Conservation (phyloP, 371 early-diverging fungal species). For the Mucor sp. region DNA sequence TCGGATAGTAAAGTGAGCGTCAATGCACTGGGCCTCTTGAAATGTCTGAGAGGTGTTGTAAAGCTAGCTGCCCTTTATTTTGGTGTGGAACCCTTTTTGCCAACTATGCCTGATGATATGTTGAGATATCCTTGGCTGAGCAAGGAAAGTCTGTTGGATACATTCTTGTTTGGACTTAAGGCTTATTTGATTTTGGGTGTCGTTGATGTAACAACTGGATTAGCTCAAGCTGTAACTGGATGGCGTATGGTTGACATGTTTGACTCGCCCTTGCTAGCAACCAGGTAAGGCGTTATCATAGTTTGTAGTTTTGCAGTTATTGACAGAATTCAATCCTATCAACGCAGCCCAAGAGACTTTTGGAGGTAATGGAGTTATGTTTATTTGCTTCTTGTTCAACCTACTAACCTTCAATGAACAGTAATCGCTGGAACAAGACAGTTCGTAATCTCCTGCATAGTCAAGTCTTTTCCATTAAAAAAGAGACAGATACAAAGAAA, state of each 20-base stretch:
- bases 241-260: conserved; percentile 27
- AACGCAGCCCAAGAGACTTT: conserved; percentile 39
- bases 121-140: conserved; percentile 17
- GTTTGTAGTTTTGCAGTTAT: neutral
- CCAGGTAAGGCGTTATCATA: conserved; percentile 8
- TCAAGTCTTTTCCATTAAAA: conserved; percentile 14
- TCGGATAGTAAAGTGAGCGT: neutral
- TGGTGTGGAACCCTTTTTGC: conserved; percentile 23
- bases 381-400: neutral
- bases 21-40: conserved; percentile 13
- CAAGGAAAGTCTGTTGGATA: conserved; percentile 9
- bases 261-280: conserved; percentile 22
- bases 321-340: no score
- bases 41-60: conserved; percentile 18
- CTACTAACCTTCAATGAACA: neutral
- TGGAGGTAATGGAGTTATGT: conserved; percentile 32
- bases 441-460: conserved; percentile 36
- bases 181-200: conserved; percentile 19
- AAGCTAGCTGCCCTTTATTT: conserved; percentile 17
- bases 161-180: conserved; percentile 23
- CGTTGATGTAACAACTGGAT: conserved; percentile 16
- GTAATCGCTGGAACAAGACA: conserved; percentile 39
- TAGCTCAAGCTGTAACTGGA: conserved; percentile 17
- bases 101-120: conserved; percentile 17
- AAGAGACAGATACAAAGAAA: neutral